Base-by-base conservation (phyloP, 495 filamentous ascomycete genomes). In the Apodospora peruviana region DNA sequence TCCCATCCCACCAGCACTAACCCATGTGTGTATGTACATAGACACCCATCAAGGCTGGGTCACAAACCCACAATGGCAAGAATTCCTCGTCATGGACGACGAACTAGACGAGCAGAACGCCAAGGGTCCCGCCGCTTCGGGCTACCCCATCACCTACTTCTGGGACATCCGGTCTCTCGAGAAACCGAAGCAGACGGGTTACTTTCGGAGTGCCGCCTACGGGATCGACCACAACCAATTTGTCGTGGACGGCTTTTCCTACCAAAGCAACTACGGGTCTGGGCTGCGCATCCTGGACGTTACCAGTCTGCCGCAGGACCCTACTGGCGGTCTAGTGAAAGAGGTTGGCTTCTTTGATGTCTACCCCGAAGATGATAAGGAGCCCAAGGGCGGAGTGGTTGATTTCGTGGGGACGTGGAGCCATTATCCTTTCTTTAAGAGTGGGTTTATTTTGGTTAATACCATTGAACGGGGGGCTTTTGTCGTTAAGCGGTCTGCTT, bases 211-310 rank as follows among this genome's bases (percentile, higher is more conserved):
- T 34, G 20, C 45, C 0, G 57, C 60, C 12, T 52, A 59, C 11
- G 63, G 69, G 22, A 75, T 81, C 44, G 78, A 81, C 53, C 78
- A 81, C 61, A 81, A 81, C 57, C 77, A 79, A 50, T 81, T 77
- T 40, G 62, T 79, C 47, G 40, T 62, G 34, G 48, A 78, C 25
- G 74, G 74, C 9, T 59, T 69, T 22, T 37, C 64, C 10, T 80
- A 74, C 60, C 78, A 80, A 52, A 72, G 66, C 45, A 75, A 79
- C 57, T 81, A 81, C 49, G 74, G 70, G 12, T 53, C 71, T 4
- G 78, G 78, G 2, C 59, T 80, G 32, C 58, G 77, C 21, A 62
- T 81, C 24, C 53, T 78, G 2, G 78, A 81, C 47, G 60, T 81
- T 17, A 43, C 58, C 14, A 66, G 59, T 32, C 61, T 81, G 39